Percentiles rank a stretch among this genome's conserved stretches.
Conservation (phyloP, 2,329 filamentous ascomycete species). For the Rugonectria rugulosa region DNA sequence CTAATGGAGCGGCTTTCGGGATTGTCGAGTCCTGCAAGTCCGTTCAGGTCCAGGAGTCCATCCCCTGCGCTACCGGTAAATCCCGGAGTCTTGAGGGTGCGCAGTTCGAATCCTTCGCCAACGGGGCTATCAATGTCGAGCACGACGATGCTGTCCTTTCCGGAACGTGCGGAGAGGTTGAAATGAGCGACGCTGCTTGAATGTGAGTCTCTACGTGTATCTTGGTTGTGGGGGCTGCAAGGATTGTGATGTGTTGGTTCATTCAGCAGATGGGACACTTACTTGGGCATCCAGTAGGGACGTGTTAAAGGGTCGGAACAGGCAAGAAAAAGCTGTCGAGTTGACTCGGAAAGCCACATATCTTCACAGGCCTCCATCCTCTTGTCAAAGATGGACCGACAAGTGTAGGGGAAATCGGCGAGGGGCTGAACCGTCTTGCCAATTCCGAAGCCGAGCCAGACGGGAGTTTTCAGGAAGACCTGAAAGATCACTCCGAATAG, state of each 20-base stretch:
- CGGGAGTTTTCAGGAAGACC: slow-evolving; percentile 28
- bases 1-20: slow-evolving; percentile 22
- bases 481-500: slow-evolving; percentile 33
- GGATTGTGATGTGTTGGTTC: not conserved
- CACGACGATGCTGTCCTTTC: slow-evolving; percentile 42
- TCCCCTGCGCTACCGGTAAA: slow-evolving; percentile 43
- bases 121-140: slow-evolving; percentile 43
- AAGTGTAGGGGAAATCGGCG: slow-evolving; percentile 35
- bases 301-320: slow-evolving; percentile 31
- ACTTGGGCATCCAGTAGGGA: slow-evolving; percentile 32
- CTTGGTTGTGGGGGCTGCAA: not conserved
- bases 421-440: slow-evolving; percentile 29
- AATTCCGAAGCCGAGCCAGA: slow-evolving; percentile 35
- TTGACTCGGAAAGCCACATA: slow-evolving; percentile 36
- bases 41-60: slow-evolving; percentile 39
- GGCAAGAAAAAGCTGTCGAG: slow-evolving; percentile 34
- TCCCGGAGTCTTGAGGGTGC: slow-evolving; percentile 34
- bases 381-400: slow-evolving; percentile 30
- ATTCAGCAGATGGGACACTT: not conserved
- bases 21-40: slow-evolving; percentile 41
- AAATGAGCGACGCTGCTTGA: slow-evolving; percentile 24
- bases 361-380: slow-evolving; percentile 36
- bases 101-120: slow-evolving; percentile 29
- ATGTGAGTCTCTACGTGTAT: not conserved
- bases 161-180: slow-evolving; percentile 41